Base-by-base conservation (phyloP, 2,329 filamentous ascomycete species). In the Purpureocillium takamizusanense region DNA sequence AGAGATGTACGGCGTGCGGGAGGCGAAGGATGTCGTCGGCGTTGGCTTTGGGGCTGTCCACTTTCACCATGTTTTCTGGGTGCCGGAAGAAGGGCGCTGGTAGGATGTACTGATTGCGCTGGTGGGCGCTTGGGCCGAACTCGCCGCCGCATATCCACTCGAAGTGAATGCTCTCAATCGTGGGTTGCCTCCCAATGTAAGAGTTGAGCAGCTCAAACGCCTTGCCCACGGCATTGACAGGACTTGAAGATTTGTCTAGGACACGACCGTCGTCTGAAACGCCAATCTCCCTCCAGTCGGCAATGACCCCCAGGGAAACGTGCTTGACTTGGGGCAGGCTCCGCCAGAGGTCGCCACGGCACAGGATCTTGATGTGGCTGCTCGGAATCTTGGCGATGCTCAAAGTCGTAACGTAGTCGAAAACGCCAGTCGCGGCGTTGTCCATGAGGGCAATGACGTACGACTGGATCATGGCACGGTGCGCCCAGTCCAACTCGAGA, bases 71-170 rank as follows among this genome's bases (percentile, higher is more conserved):
- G 31, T 48, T 37, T 4, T 46, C 43, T 9, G 57, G 42, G 5
- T 41, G 43, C 15, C 67, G 50, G 17, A 69, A 50, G 42, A 79
- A 57, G 2, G 79, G 81, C 8, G 76, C 77, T 1, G 80, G 78
- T 14, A 86, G 60, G 25, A 86, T 55, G 47, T 78, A 67, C 39
- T 68, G 66, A 48, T 82, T 82, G 18, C 81, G 70, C 27, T 78
- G 76, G 46, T 70, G 71, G 3, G 74, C 57, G 17, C 81, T 79
- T 14, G 72, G 61, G 3, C 76, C 78, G 46, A 80, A 72, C 57
- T 86, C 82, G 21, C 81, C 82, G 33, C 81, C 81, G 37, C 73
- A 75, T 6, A 73, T 62, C 73, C 78, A 86, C 42, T 83, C 81
- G 40, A 85, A 70, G 16, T 73, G 75, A 32, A 86, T 61, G 23